Evolutionary conservation across 306 rosid genomes (phyloP), one percentile per base, ranked within the genome.

Genomic region (Cucurbita maxima): DNA sequence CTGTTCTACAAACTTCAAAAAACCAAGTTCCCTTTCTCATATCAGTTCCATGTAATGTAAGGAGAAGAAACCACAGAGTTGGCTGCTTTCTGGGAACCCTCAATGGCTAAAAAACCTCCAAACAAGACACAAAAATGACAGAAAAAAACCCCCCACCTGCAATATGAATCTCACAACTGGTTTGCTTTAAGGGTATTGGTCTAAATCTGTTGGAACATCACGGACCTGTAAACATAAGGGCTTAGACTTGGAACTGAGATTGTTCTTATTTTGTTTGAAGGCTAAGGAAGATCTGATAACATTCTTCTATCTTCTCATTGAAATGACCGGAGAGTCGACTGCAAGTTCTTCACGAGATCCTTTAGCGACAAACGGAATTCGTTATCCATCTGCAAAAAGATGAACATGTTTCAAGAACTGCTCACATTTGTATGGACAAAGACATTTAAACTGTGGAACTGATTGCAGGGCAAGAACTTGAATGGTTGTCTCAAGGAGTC

Each of bases 331-430:
- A 88, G 80, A 55, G 87, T 87, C 19, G 84, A 70, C 5, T 87
- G 96, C 71, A 93, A 85, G 56, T 76, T 86, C 77, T 79, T 86
- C 79, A 89, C 90, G 19, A 93, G 80, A 70, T 93, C 97, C 85
- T 88, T 82, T 81, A 84, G 62, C 47, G 94, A 80, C 82, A 90
- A 75, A 83, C 83, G 72, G 63, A 90, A 93, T 55, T 84, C 92
- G 76, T 48, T 58, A 37, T 87, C 88, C 98, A 88, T 90, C 98
- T 93, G 97, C 80, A 81, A 69, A 76, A 76, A 64, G 14, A 30
- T 12, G 54, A 66, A 41, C 6, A 2, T 15, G 76, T 40, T 55
- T 37, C 51, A 73, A 73, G 16, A 41, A 4, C 37, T 14, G 20
- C 9, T 51, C 16, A 8, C 25, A 34, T 40, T 41, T 66, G 15